Evolutionary conservation across 768 basidiomycete species (phyloP), one percentile per base, ranked within the genome.

Genomic region (Rickenella mellea): DNA sequence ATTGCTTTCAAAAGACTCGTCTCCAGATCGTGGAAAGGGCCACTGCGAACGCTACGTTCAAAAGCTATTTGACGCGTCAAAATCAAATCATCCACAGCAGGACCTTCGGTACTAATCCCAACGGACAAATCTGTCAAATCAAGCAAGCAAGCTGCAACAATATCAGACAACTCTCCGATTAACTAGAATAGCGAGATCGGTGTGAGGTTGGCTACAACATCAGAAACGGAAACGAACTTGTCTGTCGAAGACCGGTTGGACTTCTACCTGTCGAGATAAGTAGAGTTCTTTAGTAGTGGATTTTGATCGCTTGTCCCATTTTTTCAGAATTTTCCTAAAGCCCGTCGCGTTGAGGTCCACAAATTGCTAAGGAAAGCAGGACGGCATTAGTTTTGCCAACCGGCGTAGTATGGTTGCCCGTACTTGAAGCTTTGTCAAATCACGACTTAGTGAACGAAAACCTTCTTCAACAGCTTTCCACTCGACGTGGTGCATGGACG

Each of bases 401-500:
- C 39, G 7, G 38, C 22, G 36, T 35, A 33, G 36, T 36, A 25
- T 36, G 30, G 49, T 31, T 48, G 44, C 12, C 54, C 40, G 51
- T 64, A 90, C 93, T 81, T 97, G 90, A 26, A 99, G 68, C 68
- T 97, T 96, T 26, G 83, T 83, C 10, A 99, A 71, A 67, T 99
- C 96, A 45, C 92, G 74, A 62, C 97, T 92, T 44, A 99, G 76
- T 25, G 94, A 69, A 42, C 89, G 75, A 64, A 98, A 98, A 0
- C 94, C 94, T 64, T 99, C 96, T 59, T 92, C 89, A 14, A 98
- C 83, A 21, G 92, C 92, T 48, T 75, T 83, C 93, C 93, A 97
- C 63, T 97, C 93, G 36, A 85, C 86, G 51, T 87, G 78, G 41
- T 59, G 53, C 48, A 64, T 55, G 17, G 73, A 67, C 28, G 71